phyloP scores from a whole-genome alignment of 352 stramenopile species.

The Globisporangium spinosum region DNA sequence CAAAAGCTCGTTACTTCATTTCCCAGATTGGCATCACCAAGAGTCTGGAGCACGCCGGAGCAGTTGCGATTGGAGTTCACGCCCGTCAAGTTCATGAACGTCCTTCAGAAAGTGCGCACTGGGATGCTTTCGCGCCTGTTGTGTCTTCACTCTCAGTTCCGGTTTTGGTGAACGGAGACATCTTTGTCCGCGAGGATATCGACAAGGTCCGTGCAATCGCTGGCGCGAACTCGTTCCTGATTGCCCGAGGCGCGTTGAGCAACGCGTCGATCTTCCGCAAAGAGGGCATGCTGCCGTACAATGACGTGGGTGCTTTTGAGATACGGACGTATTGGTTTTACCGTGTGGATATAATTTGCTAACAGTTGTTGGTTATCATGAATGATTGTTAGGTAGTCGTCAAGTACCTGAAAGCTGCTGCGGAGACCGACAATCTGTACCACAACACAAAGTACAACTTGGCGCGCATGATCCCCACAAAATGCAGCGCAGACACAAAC shows the following conservation, averaged over 20 bases:
- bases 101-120: conserved; percentile 61
- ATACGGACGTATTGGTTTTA: not conserved
- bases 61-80: conserved; percentile 70
- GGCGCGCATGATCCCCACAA: conserved; percentile 78
- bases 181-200: conserved; percentile 77
- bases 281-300: conserved; percentile 55
- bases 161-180: conserved; percentile 72
- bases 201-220: conserved; percentile 50
- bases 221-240: conserved; percentile 70
- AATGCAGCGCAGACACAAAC: conserved; percentile 28
- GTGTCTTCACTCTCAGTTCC: conserved; percentile 73
- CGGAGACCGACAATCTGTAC: conserved; percentile 84
- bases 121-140: conserved; percentile 61
- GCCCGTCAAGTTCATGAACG: conserved; percentile 63
- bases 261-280: conserved; percentile 84
- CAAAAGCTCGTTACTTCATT: not conserved
- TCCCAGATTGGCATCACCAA: conserved; percentile 53
- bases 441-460: conserved; percentile 92
- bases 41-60: conserved; percentile 59
- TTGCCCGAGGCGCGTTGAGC: conserved; percentile 73
- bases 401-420: conserved; percentile 64
- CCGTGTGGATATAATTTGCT: not conserved
- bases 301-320: conserved; percentile 71
- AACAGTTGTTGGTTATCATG: not conserved
- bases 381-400: conserved; percentile 31